phyloP scores from a whole-genome alignment of 2,329 filamentous ascomycete genomes.

The Fonsecaea monophora region DNA sequence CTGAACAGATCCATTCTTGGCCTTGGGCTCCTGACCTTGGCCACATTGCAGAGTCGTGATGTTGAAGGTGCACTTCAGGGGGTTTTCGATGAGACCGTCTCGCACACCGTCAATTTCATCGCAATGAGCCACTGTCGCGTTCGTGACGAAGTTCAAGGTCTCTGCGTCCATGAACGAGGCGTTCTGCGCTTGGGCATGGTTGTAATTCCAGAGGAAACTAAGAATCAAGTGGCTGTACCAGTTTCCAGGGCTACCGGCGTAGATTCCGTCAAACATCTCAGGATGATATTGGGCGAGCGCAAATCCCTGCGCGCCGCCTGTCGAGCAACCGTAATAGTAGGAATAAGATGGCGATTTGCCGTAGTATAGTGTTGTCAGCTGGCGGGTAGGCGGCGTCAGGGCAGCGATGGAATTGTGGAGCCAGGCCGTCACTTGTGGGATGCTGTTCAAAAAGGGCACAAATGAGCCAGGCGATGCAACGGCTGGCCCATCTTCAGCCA shows the following conservation, averaged over 20 bases:
- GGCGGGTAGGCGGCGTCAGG: not conserved
- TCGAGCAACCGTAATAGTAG: conserved; percentile 1
- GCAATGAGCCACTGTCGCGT: not conserved
- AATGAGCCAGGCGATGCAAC: not conserved
- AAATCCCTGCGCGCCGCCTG: conserved; percentile 1
- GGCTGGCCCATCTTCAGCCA: not conserved
- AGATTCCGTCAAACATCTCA: conserved; percentile 2
- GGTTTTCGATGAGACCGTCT: not conserved
- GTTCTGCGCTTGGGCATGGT: not conserved
- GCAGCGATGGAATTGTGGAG: conserved; percentile 6
- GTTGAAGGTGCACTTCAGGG: not conserved
- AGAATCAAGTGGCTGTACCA: conserved; percentile 6
- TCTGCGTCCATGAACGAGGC: not conserved
- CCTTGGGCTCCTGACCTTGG: not conserved
- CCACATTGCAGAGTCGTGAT: conserved; percentile 1
- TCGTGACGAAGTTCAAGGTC: not conserved
- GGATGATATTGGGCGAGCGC: not conserved
- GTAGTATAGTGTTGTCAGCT: not conserved
- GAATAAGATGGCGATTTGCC: not conserved
- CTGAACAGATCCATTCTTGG: not conserved
- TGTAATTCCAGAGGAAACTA: conserved; percentile 2
- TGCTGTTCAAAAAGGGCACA: conserved; percentile 6
- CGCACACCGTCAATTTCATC: not conserved
- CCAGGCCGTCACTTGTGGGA: not conserved
- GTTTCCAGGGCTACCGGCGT: not conserved